These are phyloP conservation scores for Coleophoma cylindrospora DNA, from an alignment of 2,329 filamentous ascomycete species.

Conservation along the genomic window DNA sequence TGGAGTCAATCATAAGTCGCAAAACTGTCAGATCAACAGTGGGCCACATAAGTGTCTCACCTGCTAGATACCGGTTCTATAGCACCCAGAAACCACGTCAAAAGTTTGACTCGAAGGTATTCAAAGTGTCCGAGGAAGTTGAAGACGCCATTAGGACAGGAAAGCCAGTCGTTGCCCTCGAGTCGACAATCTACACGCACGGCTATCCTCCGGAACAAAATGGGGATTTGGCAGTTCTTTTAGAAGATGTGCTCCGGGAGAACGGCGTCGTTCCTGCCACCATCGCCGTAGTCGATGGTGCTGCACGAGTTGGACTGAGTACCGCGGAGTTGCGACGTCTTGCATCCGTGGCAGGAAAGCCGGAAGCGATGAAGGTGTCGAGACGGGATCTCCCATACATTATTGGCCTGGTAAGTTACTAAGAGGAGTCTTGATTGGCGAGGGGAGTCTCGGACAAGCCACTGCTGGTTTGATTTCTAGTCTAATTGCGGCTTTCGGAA, in stretches of 20 bases:
- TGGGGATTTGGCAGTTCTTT: constrained; percentile 65
- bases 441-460: background rate
- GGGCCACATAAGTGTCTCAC: no score
- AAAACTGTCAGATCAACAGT: no score
- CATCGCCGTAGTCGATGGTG: constrained; percentile 79
- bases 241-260: constrained; percentile 76
- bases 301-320: constrained; percentile 74
- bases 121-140: constrained; percentile 50
- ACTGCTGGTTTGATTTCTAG: background rate
- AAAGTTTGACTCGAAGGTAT: no score
- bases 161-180: constrained; percentile 84
- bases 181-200: constrained; percentile 97
- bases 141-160: constrained; percentile 67
- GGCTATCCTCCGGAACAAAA: constrained; percentile 74
- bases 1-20: no score
- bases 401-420: constrained; percentile 61
- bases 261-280: constrained; percentile 86
- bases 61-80: no score
- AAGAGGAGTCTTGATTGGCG: background rate
- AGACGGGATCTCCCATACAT: constrained; percentile 81
- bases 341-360: constrained; percentile 56
- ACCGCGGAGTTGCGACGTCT: constrained; percentile 70
- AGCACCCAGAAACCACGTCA: no score
- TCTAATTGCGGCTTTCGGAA: background rate
- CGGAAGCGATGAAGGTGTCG: constrained; percentile 74